These are phyloP conservation scores for Penicillium bialowiezense DNA, from an alignment of 495 filamentous ascomycete genomes.

Conservation along the genomic window DNA sequence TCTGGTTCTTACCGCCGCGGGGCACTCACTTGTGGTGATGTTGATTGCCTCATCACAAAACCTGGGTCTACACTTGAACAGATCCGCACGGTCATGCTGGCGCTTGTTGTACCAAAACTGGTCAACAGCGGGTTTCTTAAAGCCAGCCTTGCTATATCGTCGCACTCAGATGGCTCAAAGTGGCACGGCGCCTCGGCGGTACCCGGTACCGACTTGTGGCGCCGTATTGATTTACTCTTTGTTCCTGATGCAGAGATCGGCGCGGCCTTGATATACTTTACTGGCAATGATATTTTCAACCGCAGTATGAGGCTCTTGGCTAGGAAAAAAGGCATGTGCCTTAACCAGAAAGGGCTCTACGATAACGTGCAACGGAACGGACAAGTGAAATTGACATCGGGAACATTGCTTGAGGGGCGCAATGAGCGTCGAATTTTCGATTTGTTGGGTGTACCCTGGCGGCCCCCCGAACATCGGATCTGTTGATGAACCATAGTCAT, in stretches of 20 bases:
- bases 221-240: constrained; percentile 82
- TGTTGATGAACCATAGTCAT: constrained; percentile 55
- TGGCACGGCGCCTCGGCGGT: constrained; percentile 87
- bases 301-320: constrained; percentile 80
- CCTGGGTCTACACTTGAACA: constrained; percentile 50
- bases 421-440: constrained; percentile 86
- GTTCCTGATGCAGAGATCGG: constrained; percentile 81
- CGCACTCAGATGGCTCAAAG: constrained; percentile 56
- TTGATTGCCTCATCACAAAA: constrained; percentile 85
- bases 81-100: constrained; percentile 63
- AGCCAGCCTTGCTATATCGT: constrained; percentile 45
- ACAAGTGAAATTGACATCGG: constrained; percentile 65
- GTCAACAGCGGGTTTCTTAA: constrained; percentile 60
- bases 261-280: constrained; percentile 92
- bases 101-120: constrained; percentile 61
- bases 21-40: constrained; percentile 68
- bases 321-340: constrained; percentile 75
- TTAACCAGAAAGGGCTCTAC: constrained; percentile 85
- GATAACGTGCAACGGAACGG: constrained; percentile 65
- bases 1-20: constrained; percentile 88
- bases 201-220: constrained; percentile 58
- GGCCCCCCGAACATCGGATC: constrained; percentile 75
- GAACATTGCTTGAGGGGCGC: constrained; percentile 68
- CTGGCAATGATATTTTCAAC: constrained; percentile 96
- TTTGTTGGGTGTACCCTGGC: constrained; percentile 82